phyloP scores from a whole-genome alignment of 371 early-diverging fungal genomes.

The Phascolomyces articulosus region DNA sequence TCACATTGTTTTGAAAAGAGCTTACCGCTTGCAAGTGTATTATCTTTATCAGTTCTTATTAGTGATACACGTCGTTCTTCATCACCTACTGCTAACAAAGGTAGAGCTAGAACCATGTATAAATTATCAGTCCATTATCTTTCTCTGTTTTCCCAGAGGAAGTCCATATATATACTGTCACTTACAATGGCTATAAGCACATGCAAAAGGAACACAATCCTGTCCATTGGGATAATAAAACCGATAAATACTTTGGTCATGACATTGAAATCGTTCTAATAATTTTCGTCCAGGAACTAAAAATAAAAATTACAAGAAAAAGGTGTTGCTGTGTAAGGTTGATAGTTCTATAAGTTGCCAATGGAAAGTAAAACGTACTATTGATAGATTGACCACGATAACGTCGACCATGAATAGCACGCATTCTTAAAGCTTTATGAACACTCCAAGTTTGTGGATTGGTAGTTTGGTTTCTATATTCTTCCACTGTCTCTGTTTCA shows the following conservation, averaged over 20 bases:
- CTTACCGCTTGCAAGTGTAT: constrained; percentile 30
- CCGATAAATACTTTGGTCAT: constrained; percentile 9
- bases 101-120: constrained; percentile 30
- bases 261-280: background rate
- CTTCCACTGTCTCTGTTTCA: background rate
- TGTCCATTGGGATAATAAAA: constrained; percentile 18
- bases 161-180: background rate
- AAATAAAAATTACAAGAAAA: no score
- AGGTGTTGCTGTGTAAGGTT: no score
- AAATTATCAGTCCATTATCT: background rate
- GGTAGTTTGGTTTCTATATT: background rate
- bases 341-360: background rate
- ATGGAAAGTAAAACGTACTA: background rate
- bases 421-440: constrained; percentile 9
- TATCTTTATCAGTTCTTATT: constrained; percentile 53
- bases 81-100: constrained; percentile 65
- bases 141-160: background rate
- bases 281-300: constrained; percentile 6
- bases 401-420: constrained; percentile 12
- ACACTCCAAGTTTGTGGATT: constrained; percentile 14
- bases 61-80: constrained; percentile 63
- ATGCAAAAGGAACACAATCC: constrained; percentile 20
- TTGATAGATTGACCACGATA: constrained; percentile 10
- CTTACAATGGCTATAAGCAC: constrained; percentile 23
- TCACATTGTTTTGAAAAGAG: no score